Conservation (phyloP, 2,329 filamentous ascomycete genomes). For the Pyricularia pennisetigena region DNA sequence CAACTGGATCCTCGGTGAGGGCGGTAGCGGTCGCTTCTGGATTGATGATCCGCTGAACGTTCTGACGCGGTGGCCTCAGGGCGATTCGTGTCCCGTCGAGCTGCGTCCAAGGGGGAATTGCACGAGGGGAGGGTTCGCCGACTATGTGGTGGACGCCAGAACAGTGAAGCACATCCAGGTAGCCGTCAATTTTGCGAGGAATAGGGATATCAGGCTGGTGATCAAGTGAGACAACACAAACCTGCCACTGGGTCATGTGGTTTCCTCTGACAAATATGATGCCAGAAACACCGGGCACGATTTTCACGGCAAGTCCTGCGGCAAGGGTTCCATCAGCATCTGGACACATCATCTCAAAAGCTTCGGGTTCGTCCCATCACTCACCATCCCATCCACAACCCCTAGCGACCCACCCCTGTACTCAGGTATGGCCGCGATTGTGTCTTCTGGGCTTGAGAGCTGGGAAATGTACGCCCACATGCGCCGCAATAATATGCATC, state of each 20-base stretch:
- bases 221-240: slow-evolving; percentile 17
- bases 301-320: slow-evolving; percentile 34
- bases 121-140: slow-evolving; percentile 25
- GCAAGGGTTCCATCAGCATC: slow-evolving; percentile 33
- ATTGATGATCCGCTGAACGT: slow-evolving; percentile 21
- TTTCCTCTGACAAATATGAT: not conserved
- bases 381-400: slow-evolving; percentile 10
- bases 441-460: slow-evolving; percentile 26
- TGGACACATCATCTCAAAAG: slow-evolving; percentile 39
- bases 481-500: slow-evolving; percentile 17
- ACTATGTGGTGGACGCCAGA: slow-evolving; percentile 27
- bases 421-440: slow-evolving; percentile 22
- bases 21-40: slow-evolving; percentile 16
- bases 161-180: slow-evolving; percentile 26
- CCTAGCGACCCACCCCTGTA: slow-evolving; percentile 14
- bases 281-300: slow-evolving; percentile 32
- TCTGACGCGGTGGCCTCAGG: slow-evolving; percentile 23
- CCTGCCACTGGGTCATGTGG: not conserved
- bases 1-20: slow-evolving; percentile 16
- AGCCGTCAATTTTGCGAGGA: slow-evolving; percentile 30
- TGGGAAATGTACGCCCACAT: slow-evolving; percentile 21
- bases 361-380: slow-evolving; percentile 24
- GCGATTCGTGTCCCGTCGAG: slow-evolving; percentile 20
- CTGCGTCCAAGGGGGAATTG: slow-evolving; percentile 15
- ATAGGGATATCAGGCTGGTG: slow-evolving; percentile 24